These are phyloP conservation scores for Phytophthora fragariaefolia DNA, from an alignment of 352 stramenopile genomes.

Conservation along the genomic window DNA sequence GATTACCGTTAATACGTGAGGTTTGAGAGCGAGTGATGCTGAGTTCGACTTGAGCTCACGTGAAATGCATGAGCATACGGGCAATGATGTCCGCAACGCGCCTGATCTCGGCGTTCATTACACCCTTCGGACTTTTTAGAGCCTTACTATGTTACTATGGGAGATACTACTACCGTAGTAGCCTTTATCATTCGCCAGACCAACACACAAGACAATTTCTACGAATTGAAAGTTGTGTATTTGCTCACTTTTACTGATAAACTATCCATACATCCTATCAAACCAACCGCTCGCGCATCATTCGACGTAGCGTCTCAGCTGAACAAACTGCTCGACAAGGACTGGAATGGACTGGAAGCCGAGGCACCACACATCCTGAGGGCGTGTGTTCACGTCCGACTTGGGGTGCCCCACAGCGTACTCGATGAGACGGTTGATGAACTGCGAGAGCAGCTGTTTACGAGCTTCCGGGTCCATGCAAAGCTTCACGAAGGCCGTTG, in stretches of 20 bases:
- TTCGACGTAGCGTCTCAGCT: constrained; percentile 12
- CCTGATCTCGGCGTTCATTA: no score
- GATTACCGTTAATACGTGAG: no score
- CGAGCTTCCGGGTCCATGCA: constrained; percentile 33
- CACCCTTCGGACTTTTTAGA: no score
- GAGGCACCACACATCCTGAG: constrained; percentile 23
- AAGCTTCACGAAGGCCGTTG: constrained; percentile 45
- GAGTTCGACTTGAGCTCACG: no score
- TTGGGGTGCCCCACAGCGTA: constrained; percentile 34
- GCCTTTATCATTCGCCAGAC: no score
- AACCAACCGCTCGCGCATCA: neutral
- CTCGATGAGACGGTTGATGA: constrained; percentile 46
- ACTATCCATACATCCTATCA: constrained; percentile 14
- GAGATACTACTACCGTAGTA: no score
- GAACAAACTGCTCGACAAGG: constrained; percentile 43
- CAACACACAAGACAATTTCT: no score
- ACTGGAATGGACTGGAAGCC: constrained; percentile 36
- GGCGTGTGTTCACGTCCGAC: constrained; percentile 23
- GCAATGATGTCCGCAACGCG: no score
- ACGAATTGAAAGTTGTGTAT: neutral
- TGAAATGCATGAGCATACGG: no score
- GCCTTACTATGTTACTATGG: no score
- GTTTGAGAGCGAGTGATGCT: no score
- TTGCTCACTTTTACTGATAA: constrained; percentile 11
- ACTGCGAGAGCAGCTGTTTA: constrained; percentile 47